Base-by-base conservation (phyloP, 192 early-diverging fungal genomes). In the Polychytrium aggregatum region DNA sequence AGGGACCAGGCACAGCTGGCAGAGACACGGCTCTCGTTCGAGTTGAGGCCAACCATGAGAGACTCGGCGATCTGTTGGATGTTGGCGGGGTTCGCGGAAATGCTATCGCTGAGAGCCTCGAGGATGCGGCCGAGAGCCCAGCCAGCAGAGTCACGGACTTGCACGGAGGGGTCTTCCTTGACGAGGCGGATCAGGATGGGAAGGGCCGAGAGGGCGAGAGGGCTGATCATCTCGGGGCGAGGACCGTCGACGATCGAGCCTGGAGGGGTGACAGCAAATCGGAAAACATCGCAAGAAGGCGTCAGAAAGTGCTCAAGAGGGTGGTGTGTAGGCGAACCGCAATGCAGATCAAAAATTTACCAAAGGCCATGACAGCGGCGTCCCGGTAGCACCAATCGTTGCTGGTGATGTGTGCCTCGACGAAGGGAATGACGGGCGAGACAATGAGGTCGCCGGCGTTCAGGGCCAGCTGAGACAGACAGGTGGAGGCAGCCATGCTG, bases 101-200 rank as follows among this genome's bases (percentile, higher is more conserved):
- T 81, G 29, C 67, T 82, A 50, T 99, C 96, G 29, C 69, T 71
- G 44, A 99, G 67, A 14, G 94, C 96, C 14, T 63, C 88, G 43
- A 78, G 94, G 24, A 99, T 88, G 49, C 92, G 84, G 46, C 97
- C 94, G 10, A 99, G 68, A n/a, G 91, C 88, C 97, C 97, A 99
- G 16, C 92, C 94, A 6, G 92, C 85, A 17, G 92, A 86, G 64
- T 99, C 97, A 70, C 95, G 93, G 48, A 99, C 90, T 48, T 90
- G 83, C 21, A 88, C 59, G 22, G 80, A 71, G 30, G 78, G 77
- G 60, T 99, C 96, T 45, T 77, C 79, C 81, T 88, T 85, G 55
- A 76, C 56, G 80, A 87, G 82, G 35, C 80, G 74, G 55, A 97
- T 86, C 48, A 97, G 66, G 40, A 88, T 71, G 10, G 92, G 90